A percentile compares a stretch with the other conserved stretches of the same genome.
phyloP scores from a whole-genome alignment of 2,329 filamentous ascomycete species.

The Colletotrichum cordylinicola region DNA sequence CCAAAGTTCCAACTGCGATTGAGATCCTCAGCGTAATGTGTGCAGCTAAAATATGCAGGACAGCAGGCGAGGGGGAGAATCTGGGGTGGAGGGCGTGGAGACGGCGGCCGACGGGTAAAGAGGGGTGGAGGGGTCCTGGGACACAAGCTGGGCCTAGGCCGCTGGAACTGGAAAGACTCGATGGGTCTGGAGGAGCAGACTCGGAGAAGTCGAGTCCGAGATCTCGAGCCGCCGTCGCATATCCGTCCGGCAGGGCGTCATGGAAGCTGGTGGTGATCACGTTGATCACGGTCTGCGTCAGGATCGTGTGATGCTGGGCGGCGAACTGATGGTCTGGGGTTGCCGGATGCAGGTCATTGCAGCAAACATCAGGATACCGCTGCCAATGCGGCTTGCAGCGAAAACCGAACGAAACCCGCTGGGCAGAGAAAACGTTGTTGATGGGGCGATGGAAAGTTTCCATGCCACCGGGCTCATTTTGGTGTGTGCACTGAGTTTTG shows the following conservation, averaged over 20 bases:
- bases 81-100: background rate
- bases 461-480: background rate
- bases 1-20: background rate
- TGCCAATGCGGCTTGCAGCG: background rate
- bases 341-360: background rate
- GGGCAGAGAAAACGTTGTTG: background rate
- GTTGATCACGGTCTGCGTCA: background rate
- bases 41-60: background rate
- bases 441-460: background rate
- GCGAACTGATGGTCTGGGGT: background rate
- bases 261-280: background rate
- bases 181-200: background rate
- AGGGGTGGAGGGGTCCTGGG: background rate
- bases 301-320: background rate
- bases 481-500: background rate
- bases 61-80: background rate
- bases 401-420: background rate
- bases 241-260: background rate
- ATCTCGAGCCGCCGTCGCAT: background rate
- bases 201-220: conserved; percentile 11
- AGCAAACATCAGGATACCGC: background rate
- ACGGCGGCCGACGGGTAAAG: background rate
- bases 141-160: background rate
- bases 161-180: background rate
- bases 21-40: background rate